Conservation (phyloP, 345 rosid genomes). For the Raphanus sativus region DNA sequence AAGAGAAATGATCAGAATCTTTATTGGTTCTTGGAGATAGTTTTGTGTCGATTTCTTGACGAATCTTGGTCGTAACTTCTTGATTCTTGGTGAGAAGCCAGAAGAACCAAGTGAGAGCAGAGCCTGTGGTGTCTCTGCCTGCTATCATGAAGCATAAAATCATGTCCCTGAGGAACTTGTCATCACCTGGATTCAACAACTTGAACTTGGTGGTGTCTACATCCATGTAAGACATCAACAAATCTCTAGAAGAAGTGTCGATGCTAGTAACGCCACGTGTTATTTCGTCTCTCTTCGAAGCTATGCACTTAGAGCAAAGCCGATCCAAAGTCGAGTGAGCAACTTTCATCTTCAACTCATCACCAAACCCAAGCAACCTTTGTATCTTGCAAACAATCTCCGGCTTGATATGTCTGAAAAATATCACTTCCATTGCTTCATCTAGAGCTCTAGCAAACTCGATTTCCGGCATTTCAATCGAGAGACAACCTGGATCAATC, state of each 20-base stretch:
- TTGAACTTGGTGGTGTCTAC: conserved; percentile 23
- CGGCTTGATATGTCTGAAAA: neutral
- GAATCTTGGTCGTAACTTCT: conserved; percentile 23
- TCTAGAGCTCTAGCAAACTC: neutral
- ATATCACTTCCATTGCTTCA: neutral
- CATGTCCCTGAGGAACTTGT: conserved; percentile 38
- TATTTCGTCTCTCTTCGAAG: conserved; percentile 3
- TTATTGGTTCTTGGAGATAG: conserved; percentile 13
- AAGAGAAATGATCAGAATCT: neutral
- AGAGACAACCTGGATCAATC: neutral
- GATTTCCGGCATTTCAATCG: neutral
- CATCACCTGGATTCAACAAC: conserved; percentile 15
- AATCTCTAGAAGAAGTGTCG: conserved; percentile 21
- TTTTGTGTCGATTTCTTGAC: conserved; percentile 33
- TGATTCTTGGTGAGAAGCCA: conserved; percentile 40
- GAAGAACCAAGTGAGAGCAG: conserved; percentile 20
- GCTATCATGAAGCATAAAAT: conserved; percentile 31
- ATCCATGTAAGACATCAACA: conserved; percentile 32
- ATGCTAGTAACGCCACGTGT: neutral
- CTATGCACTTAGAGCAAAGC: neutral
- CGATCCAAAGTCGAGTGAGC: neutral
- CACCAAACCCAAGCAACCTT: neutral
- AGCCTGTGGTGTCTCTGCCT: conserved; percentile 34
- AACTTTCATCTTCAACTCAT: neutral
- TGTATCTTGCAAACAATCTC: neutral